A percentile compares a stretch with the other conserved stretches of the same genome.
Evolutionary conservation across 768 basidiomycete genomes (phyloP).

Genomic region (Suillus variegatus): DNA sequence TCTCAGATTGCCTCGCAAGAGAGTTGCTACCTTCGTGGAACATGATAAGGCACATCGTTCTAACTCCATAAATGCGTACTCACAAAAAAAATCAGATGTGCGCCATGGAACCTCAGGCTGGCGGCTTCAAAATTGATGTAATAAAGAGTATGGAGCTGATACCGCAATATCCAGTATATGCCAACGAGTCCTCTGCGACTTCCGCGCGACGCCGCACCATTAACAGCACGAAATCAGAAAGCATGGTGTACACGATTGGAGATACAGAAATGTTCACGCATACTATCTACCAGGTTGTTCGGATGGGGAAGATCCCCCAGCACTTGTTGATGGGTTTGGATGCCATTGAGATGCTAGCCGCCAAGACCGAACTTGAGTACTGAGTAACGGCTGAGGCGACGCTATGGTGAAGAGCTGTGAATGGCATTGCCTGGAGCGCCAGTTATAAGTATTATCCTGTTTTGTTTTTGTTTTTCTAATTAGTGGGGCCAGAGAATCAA

Average conservation of each 20-base stretch:
- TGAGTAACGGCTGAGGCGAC: background rate
- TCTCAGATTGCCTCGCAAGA: constrained; percentile 15
- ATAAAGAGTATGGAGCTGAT: too few species aligned
- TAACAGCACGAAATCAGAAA: too few species aligned
- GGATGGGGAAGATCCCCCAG: constrained; percentile 10
- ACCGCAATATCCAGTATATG: background rate
- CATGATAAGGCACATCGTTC: constrained; percentile 26
- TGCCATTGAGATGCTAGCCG: constrained; percentile 9
- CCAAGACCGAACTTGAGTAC: background rate
- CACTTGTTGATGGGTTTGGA: constrained; percentile 13
- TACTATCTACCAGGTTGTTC: too few species aligned
- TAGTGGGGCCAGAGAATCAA: background rate
- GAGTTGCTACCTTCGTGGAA: constrained; percentile 46
- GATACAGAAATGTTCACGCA: too few species aligned
- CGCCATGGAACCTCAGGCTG: background rate
- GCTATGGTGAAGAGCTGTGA: background rate
- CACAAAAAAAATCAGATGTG: background rate
- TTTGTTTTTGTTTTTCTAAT: background rate
- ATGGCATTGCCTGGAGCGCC: background rate
- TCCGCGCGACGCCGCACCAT: background rate
- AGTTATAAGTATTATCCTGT: background rate
- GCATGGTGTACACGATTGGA: background rate
- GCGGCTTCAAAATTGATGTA: too few species aligned
- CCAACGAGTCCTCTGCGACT: background rate
- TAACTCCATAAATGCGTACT: background rate